Base-by-base conservation (phyloP, 2,329 filamentous ascomycete genomes). In the Teratosphaeria zuluensis region DNA sequence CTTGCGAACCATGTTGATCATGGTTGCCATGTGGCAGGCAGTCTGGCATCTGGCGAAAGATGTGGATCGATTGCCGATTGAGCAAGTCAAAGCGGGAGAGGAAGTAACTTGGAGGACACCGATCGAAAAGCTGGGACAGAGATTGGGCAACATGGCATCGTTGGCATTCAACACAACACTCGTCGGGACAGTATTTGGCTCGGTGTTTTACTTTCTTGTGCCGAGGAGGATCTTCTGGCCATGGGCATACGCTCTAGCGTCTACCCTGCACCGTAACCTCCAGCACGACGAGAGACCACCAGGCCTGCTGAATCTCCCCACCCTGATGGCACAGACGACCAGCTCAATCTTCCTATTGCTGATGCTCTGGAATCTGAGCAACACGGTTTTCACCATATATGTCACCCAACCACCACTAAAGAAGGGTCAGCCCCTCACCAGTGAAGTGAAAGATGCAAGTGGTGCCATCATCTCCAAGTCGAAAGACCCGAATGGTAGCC, bases 341-440 rank as follows among this genome's bases (percentile, higher is more conserved):
- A 69, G 82, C 80, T 84, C 89, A 3, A 87, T 88, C 0, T 79
- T 82, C 30, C 70, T 94, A 56, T 76, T 96, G 12, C 77, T 84
- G 14, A 71, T 88, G 21, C 74, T 95, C 33, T 96, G 92, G 90
- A 82, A 90, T 59, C 77, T 86, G 28, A 84, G 86, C 48, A 95
- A 94, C 69, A 76, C 82, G 31, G 83, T 88, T 30, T 96, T 96
- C 70, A 87, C 87, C 4, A 75, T 86, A n/a, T 91, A 90, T 72
- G 83, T 96, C 68, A 84, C 86, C 30, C 86, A 88, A 70, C 84
- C 88, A 66, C 92, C 92, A 0, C 71, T 95, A 57, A 96, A 95
- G 77, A 89, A 89, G 64, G 86, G 82, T n/a, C 83, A 86, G 67
- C 91, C 92, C 3, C 81, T 97, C 58, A 96, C 90, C 0, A 82